These are phyloP conservation scores for Colletotrichum chlorophyti DNA, from an alignment of 2,329 filamentous ascomycete genomes.

Conservation along the genomic window DNA sequence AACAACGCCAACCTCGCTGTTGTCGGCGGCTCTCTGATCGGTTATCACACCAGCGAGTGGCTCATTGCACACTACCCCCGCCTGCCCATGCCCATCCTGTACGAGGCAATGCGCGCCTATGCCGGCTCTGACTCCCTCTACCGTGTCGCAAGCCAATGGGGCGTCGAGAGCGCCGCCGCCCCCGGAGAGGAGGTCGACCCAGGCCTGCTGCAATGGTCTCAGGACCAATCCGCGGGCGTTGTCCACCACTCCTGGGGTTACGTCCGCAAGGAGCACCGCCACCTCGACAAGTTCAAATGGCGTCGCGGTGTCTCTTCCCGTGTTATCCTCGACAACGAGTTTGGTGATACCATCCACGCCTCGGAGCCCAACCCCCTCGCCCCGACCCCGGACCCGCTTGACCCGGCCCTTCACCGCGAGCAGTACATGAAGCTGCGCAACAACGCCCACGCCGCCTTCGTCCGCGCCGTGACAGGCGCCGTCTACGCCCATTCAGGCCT, in stretches of 20 bases:
- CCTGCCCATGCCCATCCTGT: conserved; percentile 86
- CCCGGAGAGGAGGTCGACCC: conserved; percentile 93
- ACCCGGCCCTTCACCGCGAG: conserved; percentile 31
- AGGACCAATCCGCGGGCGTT: conserved; percentile 50
- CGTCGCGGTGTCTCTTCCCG: conserved; percentile 77
- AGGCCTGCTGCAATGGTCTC: conserved; percentile 82
- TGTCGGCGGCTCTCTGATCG: conserved; percentile 82
- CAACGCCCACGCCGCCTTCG: conserved; percentile 75
- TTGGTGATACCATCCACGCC: conserved; percentile 67
- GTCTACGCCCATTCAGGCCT: conserved; percentile 86
- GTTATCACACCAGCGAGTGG: conserved; percentile 88
- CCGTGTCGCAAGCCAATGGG: conserved; percentile 83
- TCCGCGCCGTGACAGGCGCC: conserved; percentile 82
- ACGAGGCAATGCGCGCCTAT: conserved; percentile 85
- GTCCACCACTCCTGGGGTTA: conserved; percentile 58
- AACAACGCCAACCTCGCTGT: conserved; percentile 88
- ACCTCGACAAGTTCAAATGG: conserved; percentile 57
- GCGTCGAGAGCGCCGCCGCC: conserved; percentile 84
- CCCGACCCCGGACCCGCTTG: background rate
- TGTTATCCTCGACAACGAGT: conserved; percentile 83
- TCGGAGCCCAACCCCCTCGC: conserved; percentile 32
- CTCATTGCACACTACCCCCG: conserved; percentile 90
- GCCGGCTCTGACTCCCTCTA: conserved; percentile 77
- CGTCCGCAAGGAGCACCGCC: conserved; percentile 56
- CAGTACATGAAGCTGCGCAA: conserved; percentile 75